A percentile compares a stretch with the other conserved stretches of the same genome.
Conservation (phyloP, 805 yeast genomes). For the Candida xiaguanensis region DNA sequence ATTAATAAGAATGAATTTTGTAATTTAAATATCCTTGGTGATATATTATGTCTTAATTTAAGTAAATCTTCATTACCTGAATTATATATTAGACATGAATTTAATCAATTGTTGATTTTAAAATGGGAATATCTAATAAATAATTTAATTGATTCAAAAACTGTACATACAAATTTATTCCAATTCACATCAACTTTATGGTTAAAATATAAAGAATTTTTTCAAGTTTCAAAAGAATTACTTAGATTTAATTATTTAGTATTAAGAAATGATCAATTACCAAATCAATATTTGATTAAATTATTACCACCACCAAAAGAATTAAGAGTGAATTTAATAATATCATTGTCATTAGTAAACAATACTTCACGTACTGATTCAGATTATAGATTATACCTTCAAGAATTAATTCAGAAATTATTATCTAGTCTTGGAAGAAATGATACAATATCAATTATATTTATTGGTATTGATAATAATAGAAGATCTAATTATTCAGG, state of each 20-base stretch:
- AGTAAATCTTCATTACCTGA: conserved; percentile 44
- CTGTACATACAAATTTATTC: conserved; percentile 28
- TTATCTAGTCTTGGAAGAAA: conserved; percentile 25
- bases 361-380: conserved; percentile 19
- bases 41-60: conserved; percentile 30
- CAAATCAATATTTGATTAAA: conserved; percentile 32
- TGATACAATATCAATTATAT: conserved; percentile 47
- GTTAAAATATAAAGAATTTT: conserved; percentile 32
- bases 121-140: conserved; percentile 41
- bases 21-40: conserved; percentile 19
- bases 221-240: conserved; percentile 37
- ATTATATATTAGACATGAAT: conserved; percentile 27
- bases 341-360: conserved; percentile 37
- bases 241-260: conserved; percentile 32
- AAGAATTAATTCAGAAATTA: conserved; percentile 20
- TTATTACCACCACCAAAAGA: conserved; percentile 40
- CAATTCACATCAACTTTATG: conserved; percentile 53
- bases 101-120: conserved; percentile 24
- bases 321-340: conserved; percentile 37
- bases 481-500: conserved; percentile 35
- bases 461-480: conserved; percentile 44
- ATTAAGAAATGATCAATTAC: conserved; percentile 34
- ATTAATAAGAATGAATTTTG: conserved; percentile 35
- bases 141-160: conserved; percentile 13
- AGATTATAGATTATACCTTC: conserved; percentile 24